Evolutionary conservation across 768 basidiomycete genomes (phyloP).

Genomic region (Boletus rufocinnamomeus): DNA sequence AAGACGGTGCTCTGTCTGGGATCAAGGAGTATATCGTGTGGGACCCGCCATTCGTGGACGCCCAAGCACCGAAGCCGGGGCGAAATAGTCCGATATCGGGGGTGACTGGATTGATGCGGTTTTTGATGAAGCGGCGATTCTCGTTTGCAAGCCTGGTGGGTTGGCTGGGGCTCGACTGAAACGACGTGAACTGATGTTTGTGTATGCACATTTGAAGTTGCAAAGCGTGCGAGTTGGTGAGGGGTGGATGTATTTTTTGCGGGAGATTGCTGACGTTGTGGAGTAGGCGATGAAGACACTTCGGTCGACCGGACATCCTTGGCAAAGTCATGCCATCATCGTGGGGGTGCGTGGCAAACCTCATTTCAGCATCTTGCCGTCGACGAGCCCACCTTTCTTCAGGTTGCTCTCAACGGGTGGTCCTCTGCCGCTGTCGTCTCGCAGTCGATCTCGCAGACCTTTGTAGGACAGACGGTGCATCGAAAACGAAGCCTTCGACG

Average conservation of each 20-base stretch:
- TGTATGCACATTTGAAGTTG: conserved; percentile 47
- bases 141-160: conserved; percentile 85
- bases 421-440: not conserved
- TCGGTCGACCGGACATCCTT: conserved; percentile 73
- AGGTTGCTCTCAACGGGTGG: conserved; percentile 76
- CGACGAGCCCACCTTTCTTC: not conserved
- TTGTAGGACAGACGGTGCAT: conserved; percentile 79
- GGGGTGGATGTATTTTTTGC: conserved; percentile 24
- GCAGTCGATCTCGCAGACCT: conserved; percentile 1
- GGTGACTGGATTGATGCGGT: conserved; percentile 71
- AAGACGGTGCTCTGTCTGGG: conserved; percentile 75
- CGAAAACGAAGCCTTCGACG: conserved; percentile 84
- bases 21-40: conserved; percentile 72
- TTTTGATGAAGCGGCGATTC: conserved; percentile 78
- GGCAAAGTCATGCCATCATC: conserved; percentile 77
- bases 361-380: conserved; percentile 22
- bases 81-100: conserved; percentile 62
- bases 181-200: not conserved
- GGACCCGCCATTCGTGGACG: conserved; percentile 64
- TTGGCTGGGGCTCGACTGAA: not conserved
- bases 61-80: conserved; percentile 53
- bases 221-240: conserved; percentile 78
- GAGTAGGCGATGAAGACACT: conserved; percentile 78
- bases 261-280: conserved; percentile 16
- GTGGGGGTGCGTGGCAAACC: too few relatives aligned